Percentiles rank a stretch among this genome's conserved stretches.
These are phyloP conservation scores for Coelastrella sp. DNA, from an alignment of 139 green algal genomes.

Conservation along the genomic window DNA sequence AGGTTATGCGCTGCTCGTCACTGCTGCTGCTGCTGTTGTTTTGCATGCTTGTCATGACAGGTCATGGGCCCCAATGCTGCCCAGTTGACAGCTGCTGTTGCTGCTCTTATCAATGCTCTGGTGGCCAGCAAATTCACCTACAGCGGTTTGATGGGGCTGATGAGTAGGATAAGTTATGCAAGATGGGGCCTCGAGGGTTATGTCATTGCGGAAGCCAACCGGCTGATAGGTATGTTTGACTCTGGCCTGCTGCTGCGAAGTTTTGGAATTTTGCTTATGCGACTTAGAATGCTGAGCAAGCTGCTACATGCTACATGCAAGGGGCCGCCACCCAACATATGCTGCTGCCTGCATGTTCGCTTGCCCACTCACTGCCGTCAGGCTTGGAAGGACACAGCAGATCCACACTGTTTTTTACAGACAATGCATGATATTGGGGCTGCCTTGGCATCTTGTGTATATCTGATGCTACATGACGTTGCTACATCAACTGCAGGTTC, in stretches of 20 bases:
- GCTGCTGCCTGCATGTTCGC: no score
- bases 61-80: conserved; percentile 60
- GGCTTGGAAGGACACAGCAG: no score
- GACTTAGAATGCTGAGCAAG: neutral
- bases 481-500: neutral
- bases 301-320: neutral
- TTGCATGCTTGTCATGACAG: conserved; percentile 26
- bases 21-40: neutral
- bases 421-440: no score
- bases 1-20: neutral
- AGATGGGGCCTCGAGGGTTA: conserved; percentile 68
- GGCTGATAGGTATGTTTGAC: neutral
- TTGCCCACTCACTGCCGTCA: no score
- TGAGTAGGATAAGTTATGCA: conserved; percentile 59
- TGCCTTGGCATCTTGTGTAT: no score
- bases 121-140: conserved; percentile 58
- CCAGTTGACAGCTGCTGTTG: conserved; percentile 66
- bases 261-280: neutral
- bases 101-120: conserved; percentile 64
- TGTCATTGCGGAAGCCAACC: conserved; percentile 38
- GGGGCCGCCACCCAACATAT: no score
- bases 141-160: neutral
- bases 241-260: neutral
- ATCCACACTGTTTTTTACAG: neutral
- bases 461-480: neutral